Conservation (phyloP, 2,329 filamentous ascomycete species). For the Colletotrichum gigasporum region DNA sequence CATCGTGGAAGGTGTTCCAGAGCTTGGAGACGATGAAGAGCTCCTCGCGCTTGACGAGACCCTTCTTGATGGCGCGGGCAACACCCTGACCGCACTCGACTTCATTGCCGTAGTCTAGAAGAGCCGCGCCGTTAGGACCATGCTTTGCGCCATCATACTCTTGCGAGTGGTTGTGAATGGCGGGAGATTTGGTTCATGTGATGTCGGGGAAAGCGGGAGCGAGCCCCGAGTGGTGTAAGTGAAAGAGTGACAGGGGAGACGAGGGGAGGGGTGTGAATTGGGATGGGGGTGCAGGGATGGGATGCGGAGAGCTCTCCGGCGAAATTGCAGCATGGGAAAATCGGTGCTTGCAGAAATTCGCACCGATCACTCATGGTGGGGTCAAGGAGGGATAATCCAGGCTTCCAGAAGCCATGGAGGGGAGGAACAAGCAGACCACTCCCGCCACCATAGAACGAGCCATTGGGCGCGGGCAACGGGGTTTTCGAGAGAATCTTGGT, state of each 20-base stretch:
- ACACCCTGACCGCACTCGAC: conserved; percentile 80
- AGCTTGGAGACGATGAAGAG: conserved; percentile 95
- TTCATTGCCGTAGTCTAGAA: conserved; percentile 83
- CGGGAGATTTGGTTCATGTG: neutral
- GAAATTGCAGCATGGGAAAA: conserved; percentile 14
- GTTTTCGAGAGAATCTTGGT: neutral
- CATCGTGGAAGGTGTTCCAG: conserved; percentile 91
- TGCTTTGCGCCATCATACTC: neutral
- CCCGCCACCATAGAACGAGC: neutral
- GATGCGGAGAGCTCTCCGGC: conserved; percentile 29
- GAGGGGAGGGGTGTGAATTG: neutral
- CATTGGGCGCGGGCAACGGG: neutral
- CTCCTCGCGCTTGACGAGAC: conserved; percentile 83
- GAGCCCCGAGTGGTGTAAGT: conserved; percentile 19
- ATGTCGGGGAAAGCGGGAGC: conserved; percentile 2
- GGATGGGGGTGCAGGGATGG: neutral
- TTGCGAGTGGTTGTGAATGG: neutral
- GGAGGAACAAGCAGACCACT: conserved; percentile 3
- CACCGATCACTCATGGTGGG: conserved; percentile 27
- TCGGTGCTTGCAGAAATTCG: conserved; percentile 9
- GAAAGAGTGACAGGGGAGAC: neutral
- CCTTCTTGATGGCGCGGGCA: conserved; percentile 81
- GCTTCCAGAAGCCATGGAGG: conserved; percentile 12
- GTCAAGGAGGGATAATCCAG: conserved; percentile 30
- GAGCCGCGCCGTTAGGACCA: neutral